phyloP scores from a whole-genome alignment of 441 rosid genomes.

The Aquilaria agallochum region DNA sequence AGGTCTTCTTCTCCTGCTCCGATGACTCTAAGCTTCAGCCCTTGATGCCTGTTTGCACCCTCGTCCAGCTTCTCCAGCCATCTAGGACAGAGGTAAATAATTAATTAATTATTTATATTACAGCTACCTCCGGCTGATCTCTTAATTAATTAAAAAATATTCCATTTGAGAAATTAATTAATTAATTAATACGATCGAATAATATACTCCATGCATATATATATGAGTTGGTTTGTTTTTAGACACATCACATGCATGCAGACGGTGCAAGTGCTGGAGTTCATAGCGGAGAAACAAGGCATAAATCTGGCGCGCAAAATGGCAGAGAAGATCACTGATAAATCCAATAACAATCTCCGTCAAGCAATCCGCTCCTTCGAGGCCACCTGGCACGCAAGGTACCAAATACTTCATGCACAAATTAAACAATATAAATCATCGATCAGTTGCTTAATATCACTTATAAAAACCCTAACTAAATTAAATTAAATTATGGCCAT shows the following conservation, averaged over 20 bases:
- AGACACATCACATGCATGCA: background rate
- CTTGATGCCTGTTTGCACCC: constrained; percentile 35
- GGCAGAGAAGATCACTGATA: constrained; percentile 36
- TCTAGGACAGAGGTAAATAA: constrained; percentile 40
- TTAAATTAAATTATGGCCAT: too few relatives aligned
- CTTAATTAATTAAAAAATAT: too few relatives aligned
- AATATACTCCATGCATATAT: background rate
- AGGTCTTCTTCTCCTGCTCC: constrained; percentile 53
- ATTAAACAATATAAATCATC: too few relatives aligned
- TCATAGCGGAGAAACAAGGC: constrained; percentile 47
- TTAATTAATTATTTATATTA: too few relatives aligned
- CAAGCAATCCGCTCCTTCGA: constrained; percentile 72
- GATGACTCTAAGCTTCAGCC: constrained; percentile 55
- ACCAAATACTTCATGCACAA: background rate
- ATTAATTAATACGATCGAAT: background rate
- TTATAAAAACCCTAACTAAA: too few relatives aligned
- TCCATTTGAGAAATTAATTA: too few relatives aligned
- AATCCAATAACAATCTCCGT: constrained; percentile 51
- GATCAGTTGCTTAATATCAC: background rate
- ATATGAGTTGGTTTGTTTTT: background rate
- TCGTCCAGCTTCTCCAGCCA: constrained; percentile 40
- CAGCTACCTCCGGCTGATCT: too few relatives aligned
- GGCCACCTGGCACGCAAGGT: constrained; percentile 46
- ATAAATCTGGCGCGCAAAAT: constrained; percentile 31
- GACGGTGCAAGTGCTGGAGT: constrained; percentile 50